Percentiles rank a stretch among this genome's conserved stretches.
Conservation (phyloP, 192 early-diverging fungal genomes). For the Mortierella claussenii region DNA sequence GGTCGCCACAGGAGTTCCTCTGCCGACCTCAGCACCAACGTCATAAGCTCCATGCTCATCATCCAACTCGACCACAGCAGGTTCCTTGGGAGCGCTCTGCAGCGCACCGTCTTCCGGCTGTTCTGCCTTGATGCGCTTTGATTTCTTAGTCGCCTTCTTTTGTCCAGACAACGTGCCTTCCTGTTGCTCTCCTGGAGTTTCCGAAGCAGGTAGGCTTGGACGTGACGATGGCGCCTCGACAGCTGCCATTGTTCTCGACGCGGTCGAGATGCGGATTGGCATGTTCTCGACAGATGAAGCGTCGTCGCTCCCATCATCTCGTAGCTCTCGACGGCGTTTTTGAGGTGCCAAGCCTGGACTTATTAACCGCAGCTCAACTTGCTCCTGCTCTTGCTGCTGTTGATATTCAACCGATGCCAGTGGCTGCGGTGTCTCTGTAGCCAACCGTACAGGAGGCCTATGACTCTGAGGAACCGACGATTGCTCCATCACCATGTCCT, state of each 20-base stretch:
- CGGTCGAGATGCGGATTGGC: background rate
- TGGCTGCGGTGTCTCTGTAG: background rate
- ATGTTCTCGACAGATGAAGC: slow-evolving; percentile 11
- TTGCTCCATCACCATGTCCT: slow-evolving; percentile 46
- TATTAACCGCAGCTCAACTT: slow-evolving; percentile 1
- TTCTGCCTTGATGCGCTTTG: slow-evolving; percentile 39
- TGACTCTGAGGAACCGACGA: slow-evolving; percentile 28
- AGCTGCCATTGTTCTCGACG: background rate
- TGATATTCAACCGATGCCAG: background rate
- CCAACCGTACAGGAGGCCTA: background rate
- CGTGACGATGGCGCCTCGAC: background rate
- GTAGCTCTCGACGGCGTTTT: slow-evolving; percentile 39
- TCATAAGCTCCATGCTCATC: background rate
- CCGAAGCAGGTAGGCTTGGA: too few species aligned
- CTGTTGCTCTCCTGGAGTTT: background rate
- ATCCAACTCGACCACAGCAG: background rate
- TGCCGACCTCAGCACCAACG: too few species aligned
- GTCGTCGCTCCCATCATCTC: slow-evolving; percentile 32
- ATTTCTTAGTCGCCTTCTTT: slow-evolving; percentile 24
- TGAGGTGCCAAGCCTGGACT: slow-evolving; percentile 33
- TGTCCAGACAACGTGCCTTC: background rate
- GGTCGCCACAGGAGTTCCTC: too few species aligned
- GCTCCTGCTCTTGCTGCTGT: background rate
- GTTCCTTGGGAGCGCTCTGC: background rate
- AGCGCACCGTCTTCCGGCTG: background rate